Conservation (phyloP, 164 flowering plant genomes). For the Magnolia changhungtana region DNA sequence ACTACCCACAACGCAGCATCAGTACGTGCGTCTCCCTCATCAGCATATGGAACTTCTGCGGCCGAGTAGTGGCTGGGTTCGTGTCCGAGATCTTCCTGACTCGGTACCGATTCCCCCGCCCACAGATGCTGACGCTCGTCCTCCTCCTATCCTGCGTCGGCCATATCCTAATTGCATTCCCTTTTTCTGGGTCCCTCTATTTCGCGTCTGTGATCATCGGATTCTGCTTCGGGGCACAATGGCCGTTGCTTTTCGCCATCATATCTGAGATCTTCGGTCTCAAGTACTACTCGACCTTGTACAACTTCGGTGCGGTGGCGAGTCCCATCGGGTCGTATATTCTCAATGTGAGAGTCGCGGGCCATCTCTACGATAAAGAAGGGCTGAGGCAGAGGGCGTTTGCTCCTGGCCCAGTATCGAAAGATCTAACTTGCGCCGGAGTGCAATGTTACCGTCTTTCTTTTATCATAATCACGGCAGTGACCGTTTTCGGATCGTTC, state of each 20-base stretch:
- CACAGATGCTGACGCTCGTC: slow-evolving; percentile 40
- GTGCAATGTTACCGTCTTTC: slow-evolving; percentile 37
- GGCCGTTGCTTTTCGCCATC: slow-evolving; percentile 49
- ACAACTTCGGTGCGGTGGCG: slow-evolving; percentile 48
- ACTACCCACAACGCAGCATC: slow-evolving; percentile 32
- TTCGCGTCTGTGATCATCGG: slow-evolving; percentile 51
- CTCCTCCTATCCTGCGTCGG: slow-evolving; percentile 43
- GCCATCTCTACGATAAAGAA: slow-evolving; percentile 45
- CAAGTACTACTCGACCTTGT: slow-evolving; percentile 59
- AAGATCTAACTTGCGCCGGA: slow-evolving; percentile 53
- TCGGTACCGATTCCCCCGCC: slow-evolving; percentile 49
- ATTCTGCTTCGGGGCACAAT: slow-evolving; percentile 52
- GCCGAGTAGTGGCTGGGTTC: slow-evolving; percentile 46
- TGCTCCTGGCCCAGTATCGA: slow-evolving; percentile 9
- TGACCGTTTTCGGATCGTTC: slow-evolving; percentile 43
- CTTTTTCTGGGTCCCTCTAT: slow-evolving; percentile 37
- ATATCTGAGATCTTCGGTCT: slow-evolving; percentile 64
- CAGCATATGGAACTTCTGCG: slow-evolving; percentile 59
- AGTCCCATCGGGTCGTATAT: slow-evolving; percentile 54
- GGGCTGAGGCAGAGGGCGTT: slow-evolving; percentile 40
- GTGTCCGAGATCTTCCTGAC: slow-evolving; percentile 39
- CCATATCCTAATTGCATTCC: slow-evolving; percentile 52
- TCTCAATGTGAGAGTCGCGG: slow-evolving; percentile 47
- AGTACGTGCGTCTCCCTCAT: slow-evolving; percentile 59
- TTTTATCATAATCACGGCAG: slow-evolving; percentile 41